Evolutionary conservation across 352 stramenopile genomes (phyloP), one percentile per base, ranked within the genome.

Genomic region (Globisporangium spiculum): DNA sequence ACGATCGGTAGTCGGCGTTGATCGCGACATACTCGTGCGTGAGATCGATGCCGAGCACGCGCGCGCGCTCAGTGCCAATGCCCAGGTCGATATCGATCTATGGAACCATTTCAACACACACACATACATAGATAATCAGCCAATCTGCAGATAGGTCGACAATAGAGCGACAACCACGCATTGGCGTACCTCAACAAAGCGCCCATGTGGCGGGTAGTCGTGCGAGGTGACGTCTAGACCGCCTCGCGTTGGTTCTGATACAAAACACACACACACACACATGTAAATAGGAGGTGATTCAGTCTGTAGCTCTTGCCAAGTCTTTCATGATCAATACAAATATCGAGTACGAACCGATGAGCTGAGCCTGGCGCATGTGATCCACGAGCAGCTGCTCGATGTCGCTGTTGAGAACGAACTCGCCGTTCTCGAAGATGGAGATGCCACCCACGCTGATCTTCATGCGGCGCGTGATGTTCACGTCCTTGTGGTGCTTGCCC

Each of bases 1-100:
- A 99, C 77, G 95, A 99, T 55, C 98, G 91, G 76, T 99, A 99
- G 75, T 99, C 97, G 58, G 97, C 98, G 83, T 99, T 99, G 70
- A 99, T 97, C 41, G 91, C 84, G 41, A 99, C 97, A 73, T 99
- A 99, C 80, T 99, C 97, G 76, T 98, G 90, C 50, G 97, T 99
- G 69, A 99, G 84, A 75, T 99, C 98, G 74, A 97, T 98, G 55
- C 98, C 98, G 36, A 98, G 81, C 10, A 99, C 94, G 59, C 89
- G 88, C 20, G 87, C 85, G 66, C 88, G 74, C 59, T 90, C 80
- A n/a, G 80, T 86, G 32, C 88, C 90, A 55, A 94, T 79, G n/a
- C 88, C 90, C 69, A 99, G 83, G 71, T 98, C 93, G 58, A 99
- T 86, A 22, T 97, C 88, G 71, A 99, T 98, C 81, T 92, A 61